These are phyloP conservation scores for Fraxinus floribunda DNA, from an alignment of 305 asterid genomes.

Conservation along the genomic window DNA sequence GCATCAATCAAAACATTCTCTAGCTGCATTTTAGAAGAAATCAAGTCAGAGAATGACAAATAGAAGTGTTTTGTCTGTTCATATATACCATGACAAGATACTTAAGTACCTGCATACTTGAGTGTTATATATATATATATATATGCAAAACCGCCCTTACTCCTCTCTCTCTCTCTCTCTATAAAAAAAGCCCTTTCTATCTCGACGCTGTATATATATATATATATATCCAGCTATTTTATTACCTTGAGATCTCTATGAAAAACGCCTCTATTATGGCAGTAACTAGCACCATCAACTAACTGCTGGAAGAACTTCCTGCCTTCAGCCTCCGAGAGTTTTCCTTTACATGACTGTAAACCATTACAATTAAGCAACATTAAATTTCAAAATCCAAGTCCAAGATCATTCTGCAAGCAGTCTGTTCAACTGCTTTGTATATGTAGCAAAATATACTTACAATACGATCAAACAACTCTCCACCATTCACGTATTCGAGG, in stretches of 20 bases:
- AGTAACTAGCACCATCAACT: conserved; percentile 81
- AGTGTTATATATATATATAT: too few species aligned
- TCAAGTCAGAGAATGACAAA: background rate
- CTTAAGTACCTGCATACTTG: background rate
- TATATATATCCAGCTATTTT: conserved; percentile 31
- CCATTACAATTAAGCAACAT: conserved; percentile 2
- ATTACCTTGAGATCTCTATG: conserved; percentile 84
- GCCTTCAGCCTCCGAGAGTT: conserved; percentile 62
- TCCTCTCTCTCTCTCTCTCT: background rate
- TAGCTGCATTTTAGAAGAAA: conserved; percentile 49
- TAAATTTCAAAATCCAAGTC: background rate
- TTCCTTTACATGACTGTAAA: conserved; percentile 76
- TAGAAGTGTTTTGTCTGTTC: background rate
- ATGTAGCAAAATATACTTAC: conserved; percentile 46
- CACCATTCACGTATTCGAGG: conserved; percentile 89
- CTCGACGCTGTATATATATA: too few species aligned
- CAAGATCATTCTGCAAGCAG: background rate
- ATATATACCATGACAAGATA: background rate
- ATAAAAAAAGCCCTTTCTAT: too few species aligned
- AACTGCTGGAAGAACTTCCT: conserved; percentile 89
- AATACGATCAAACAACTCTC: conserved; percentile 87
- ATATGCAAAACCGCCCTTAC: too few species aligned
- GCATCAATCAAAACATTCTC: conserved; percentile 82
- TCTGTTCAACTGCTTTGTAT: background rate
- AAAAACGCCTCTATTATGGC: conserved; percentile 86